A percentile compares a stretch with the other conserved stretches of the same genome.
Evolutionary conservation across 1,284 basidiomycete species (phyloP).

Genomic region (Ustilago bromivora): DNA sequence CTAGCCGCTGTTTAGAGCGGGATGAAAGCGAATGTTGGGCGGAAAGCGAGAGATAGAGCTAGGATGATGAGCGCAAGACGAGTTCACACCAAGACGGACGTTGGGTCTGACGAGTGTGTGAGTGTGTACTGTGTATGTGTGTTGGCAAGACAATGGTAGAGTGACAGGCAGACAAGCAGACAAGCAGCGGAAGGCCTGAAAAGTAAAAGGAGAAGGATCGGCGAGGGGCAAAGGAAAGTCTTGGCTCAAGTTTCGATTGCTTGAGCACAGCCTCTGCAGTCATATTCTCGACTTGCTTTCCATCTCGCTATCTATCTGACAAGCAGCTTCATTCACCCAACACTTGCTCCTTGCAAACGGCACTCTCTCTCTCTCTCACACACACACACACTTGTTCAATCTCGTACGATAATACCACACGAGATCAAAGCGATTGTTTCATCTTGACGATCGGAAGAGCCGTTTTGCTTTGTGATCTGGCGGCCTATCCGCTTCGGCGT

Average conservation of each 20-base stretch:
- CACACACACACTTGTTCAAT: background rate
- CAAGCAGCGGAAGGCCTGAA: too few relatives aligned
- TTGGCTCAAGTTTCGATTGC: conserved; percentile 24
- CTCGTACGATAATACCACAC: background rate
- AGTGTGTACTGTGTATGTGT: background rate
- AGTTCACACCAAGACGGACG: background rate
- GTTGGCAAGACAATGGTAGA: background rate
- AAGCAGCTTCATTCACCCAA: background rate
- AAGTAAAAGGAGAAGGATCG: conserved; percentile 26
- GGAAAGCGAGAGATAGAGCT: conserved; percentile 1
- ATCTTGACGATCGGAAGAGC: background rate
- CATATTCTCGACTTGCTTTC: background rate
- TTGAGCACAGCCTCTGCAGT: conserved; percentile 24
- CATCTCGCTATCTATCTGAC: conserved; percentile 1
- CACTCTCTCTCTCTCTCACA: background rate
- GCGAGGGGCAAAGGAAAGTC: conserved; percentile 36
- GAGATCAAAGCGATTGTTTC: background rate
- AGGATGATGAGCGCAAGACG: background rate
- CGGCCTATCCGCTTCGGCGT: background rate
- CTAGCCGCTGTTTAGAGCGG: conserved; percentile 11
- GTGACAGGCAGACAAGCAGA: background rate
- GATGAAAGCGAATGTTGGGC: background rate
- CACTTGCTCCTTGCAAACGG: background rate
- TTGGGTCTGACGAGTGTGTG: background rate
- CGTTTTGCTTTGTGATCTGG: conserved; percentile 2